phyloP scores from a whole-genome alignment of 306 rosid species.

The Prunus fruticosa region DNA sequence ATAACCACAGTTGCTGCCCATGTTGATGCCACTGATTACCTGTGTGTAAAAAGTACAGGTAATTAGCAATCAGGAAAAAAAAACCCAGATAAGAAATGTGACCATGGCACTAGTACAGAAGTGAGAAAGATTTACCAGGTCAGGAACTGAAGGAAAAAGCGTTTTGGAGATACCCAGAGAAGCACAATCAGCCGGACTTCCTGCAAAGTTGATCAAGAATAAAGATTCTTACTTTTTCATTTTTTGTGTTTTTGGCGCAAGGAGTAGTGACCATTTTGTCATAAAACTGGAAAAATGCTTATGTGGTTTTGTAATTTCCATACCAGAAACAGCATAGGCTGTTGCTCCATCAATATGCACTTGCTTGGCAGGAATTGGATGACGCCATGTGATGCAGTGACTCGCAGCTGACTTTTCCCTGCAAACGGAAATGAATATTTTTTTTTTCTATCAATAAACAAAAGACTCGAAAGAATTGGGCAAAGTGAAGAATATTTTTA shows the following conservation, averaged over 20 bases:
- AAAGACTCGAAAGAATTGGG: too few species aligned
- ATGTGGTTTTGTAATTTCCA: neutral
- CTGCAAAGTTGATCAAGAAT: slow-evolving; percentile 36
- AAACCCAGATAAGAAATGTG: neutral
- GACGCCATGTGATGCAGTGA: slow-evolving; percentile 76
- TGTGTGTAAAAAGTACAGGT: slow-evolving; percentile 28
- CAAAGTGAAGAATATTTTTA: neutral
- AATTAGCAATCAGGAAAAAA: slow-evolving; percentile 15
- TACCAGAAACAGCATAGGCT: slow-evolving; percentile 76
- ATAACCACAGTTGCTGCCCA: slow-evolving; percentile 90
- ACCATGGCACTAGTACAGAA: neutral
- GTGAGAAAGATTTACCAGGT: slow-evolving; percentile 46
- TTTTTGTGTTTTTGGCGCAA: neutral
- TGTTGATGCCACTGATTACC: slow-evolving; percentile 96
- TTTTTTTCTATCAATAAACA: neutral
- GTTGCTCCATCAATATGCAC: slow-evolving; percentile 63
- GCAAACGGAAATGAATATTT: neutral
- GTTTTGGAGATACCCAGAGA: slow-evolving; percentile 79
- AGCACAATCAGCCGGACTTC: slow-evolving; percentile 91
- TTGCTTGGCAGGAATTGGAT: slow-evolving; percentile 59
- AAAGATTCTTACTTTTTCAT: neutral
- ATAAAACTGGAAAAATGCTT: neutral
- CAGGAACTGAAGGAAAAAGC: slow-evolving; percentile 66
- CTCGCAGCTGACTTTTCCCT: slow-evolving; percentile 86
- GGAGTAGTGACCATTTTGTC: neutral